phyloP scores from a whole-genome alignment of 352 stramenopile species.

The Plasmopara viticola region DNA sequence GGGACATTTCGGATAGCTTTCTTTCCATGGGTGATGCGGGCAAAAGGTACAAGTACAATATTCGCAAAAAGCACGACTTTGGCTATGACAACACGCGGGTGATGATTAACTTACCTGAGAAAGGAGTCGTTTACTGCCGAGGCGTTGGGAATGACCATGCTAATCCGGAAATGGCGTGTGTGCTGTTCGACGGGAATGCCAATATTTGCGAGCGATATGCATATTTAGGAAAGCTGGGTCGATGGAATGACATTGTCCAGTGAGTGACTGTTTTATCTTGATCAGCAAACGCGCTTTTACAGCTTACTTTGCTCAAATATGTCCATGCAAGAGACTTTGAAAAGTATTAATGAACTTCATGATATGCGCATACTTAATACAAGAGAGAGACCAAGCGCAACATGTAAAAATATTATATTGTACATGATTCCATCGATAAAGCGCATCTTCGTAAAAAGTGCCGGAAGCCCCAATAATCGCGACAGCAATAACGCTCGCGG shows the following conservation, averaged over 20 bases:
- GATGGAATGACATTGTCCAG: slow-evolving; percentile 16
- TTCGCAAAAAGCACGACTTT: slow-evolving; percentile 10
- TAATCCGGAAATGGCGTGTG: slow-evolving; percentile 15
- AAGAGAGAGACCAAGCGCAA: not conserved
- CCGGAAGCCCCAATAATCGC: too few relatives aligned
- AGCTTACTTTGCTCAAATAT: too few relatives aligned
- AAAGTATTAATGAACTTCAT: too few relatives aligned
- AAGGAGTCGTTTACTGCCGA: slow-evolving; percentile 12
- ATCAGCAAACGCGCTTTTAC: too few relatives aligned
- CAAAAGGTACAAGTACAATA: slow-evolving; percentile 10
- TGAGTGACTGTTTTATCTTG: not conserved
- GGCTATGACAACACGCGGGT: slow-evolving; percentile 10
- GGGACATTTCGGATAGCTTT: slow-evolving; percentile 1
- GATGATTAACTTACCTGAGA: slow-evolving; percentile 13
- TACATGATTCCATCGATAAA: not conserved
- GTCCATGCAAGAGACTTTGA: too few relatives aligned
- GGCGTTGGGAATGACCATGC: slow-evolving; percentile 2
- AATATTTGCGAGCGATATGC: slow-evolving; percentile 7
- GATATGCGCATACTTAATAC: not conserved
- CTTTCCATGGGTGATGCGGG: slow-evolving; percentile 6
- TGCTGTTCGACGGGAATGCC: slow-evolving; percentile 12
- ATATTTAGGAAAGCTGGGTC: slow-evolving; percentile 8
- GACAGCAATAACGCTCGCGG: not conserved
- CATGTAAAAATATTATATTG: not conserved
- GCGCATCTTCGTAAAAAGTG: too few relatives aligned